These are phyloP conservation scores for Leccinum obscurum DNA, from an alignment of 768 basidiomycete species.

Conservation along the genomic window DNA sequence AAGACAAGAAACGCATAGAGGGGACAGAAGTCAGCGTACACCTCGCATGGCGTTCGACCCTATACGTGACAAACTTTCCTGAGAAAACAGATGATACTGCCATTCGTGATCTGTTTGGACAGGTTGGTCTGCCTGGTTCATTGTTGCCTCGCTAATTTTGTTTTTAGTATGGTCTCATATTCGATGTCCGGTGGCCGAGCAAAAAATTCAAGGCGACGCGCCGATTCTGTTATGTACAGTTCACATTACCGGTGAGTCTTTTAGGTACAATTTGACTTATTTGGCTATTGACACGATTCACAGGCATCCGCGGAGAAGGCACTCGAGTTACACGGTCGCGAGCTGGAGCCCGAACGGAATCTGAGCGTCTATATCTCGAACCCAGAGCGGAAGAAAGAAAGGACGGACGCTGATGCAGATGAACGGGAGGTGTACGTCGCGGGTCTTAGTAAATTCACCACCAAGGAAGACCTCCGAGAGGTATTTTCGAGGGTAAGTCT, in stretches of 20 bases:
- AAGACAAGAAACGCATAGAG: conserved; percentile 87
- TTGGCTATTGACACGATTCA: not conserved
- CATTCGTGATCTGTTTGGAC: conserved; percentile 74
- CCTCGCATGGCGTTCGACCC: conserved; percentile 89
- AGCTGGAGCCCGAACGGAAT: conserved; percentile 65
- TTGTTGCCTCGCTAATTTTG: conserved; percentile 3
- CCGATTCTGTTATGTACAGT: conserved; percentile 95
- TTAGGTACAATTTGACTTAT: not conserved
- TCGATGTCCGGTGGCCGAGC: conserved; percentile 97
- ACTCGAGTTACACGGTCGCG: conserved; percentile 74
- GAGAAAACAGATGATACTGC: conserved; percentile 75
- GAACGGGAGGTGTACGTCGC: conserved; percentile 87
- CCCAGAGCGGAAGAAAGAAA: conserved; percentile 83
- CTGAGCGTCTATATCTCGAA: conserved; percentile 87
- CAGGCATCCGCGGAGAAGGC: conserved; percentile 72
- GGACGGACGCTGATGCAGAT: conserved; percentile 86
- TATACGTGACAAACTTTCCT: conserved; percentile 97
- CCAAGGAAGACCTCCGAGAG: conserved; percentile 72
- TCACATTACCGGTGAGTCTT: conserved; percentile 70
- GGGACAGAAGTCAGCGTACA: conserved; percentile 81
- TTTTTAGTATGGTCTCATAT: conserved; percentile 79
- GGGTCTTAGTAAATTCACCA: conserved; percentile 77
- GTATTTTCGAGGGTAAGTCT: conserved; percentile 72
- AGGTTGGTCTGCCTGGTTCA: conserved; percentile 46
- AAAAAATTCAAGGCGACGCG: conserved; percentile 92